A percentile compares a stretch with the other conserved stretches of the same genome.
Conservation (phyloP, 2,329 filamentous ascomycete genomes). For the Verticillium alfalfae region DNA sequence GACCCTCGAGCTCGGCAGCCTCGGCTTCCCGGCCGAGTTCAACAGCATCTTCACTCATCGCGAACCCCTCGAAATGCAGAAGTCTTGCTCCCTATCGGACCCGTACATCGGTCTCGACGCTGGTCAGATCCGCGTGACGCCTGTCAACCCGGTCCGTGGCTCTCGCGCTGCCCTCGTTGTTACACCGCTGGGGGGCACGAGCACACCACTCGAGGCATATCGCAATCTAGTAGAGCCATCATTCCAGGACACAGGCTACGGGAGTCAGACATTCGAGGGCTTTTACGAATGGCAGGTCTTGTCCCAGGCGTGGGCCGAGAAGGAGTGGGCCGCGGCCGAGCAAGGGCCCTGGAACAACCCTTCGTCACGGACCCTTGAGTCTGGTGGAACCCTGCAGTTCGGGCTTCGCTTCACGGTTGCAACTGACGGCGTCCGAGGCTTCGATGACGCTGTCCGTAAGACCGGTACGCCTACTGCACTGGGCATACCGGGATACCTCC, state of each 20-base stretch:
- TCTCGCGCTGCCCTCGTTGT: slow-evolving; percentile 48
- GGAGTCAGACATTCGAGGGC: slow-evolving; percentile 52
- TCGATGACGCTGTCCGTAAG: slow-evolving; percentile 37
- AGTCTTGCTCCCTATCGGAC: slow-evolving; percentile 49
- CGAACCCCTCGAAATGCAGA: slow-evolving; percentile 38
- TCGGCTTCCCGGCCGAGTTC: slow-evolving; percentile 55
- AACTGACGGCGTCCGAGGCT: slow-evolving; percentile 32
- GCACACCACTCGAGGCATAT: slow-evolving; percentile 48
- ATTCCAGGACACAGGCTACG: slow-evolving; percentile 34
- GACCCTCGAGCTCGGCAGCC: slow-evolving; percentile 46
- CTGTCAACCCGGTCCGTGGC: slow-evolving; percentile 32
- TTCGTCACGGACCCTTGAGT: slow-evolving; percentile 35
- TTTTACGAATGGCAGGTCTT: slow-evolving; percentile 56
- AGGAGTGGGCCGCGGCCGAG: slow-evolving; percentile 42
- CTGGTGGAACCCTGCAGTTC: slow-evolving; percentile 38
- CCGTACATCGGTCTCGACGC: slow-evolving; percentile 54
- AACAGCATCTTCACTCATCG: slow-evolving; percentile 56
- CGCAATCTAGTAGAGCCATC: slow-evolving; percentile 41
- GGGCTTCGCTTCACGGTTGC: slow-evolving; percentile 47
- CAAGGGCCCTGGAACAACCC: slow-evolving; percentile 47
- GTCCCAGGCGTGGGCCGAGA: slow-evolving; percentile 47
- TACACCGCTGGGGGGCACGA: slow-evolving; percentile 39
- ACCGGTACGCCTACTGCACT: slow-evolving; percentile 42
- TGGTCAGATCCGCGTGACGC: slow-evolving; percentile 49
- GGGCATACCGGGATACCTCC: slow-evolving; percentile 49